These are phyloP conservation scores for Collybia mongolica DNA, from an alignment of 768 basidiomycete genomes.

Conservation along the genomic window DNA sequence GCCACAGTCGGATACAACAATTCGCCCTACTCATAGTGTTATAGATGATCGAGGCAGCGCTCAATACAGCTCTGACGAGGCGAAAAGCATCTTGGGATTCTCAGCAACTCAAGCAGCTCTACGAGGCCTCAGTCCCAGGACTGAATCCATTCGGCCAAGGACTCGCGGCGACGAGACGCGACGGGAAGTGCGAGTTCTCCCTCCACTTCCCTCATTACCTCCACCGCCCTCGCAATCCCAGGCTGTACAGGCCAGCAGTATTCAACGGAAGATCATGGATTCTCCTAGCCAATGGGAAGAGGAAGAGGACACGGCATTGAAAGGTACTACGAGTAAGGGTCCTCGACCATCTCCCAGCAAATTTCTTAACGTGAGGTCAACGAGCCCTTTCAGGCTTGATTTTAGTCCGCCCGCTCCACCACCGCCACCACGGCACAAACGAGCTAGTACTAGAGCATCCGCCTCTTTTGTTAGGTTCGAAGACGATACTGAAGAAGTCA, in stretches of 20 bases:
- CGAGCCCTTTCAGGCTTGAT: slow-evolving; percentile 11
- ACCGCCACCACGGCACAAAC: background rate
- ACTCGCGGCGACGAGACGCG: background rate
- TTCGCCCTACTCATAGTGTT: slow-evolving; percentile 6
- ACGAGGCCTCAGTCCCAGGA: slow-evolving; percentile 21
- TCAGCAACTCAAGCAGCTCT: slow-evolving; percentile 21
- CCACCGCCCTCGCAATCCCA: slow-evolving; percentile 13
- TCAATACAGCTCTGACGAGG: slow-evolving; percentile 17
- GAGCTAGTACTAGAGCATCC: background rate
- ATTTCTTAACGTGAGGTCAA: slow-evolving; percentile 5
- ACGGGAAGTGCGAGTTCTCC: background rate
- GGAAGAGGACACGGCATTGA: background rate
- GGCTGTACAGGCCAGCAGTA: background rate
- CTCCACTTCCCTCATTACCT: slow-evolving; percentile 7
- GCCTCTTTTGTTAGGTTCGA: slow-evolving; percentile 3
- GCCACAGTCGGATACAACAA: slow-evolving; percentile 1
- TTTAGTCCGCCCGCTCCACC: slow-evolving; percentile 1
- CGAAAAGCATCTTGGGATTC: slow-evolving; percentile 14
- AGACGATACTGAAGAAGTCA: background rate
- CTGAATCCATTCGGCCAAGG: background rate
- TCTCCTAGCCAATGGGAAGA: background rate
- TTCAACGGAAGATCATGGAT: too few species aligned
- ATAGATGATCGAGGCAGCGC: slow-evolving; percentile 18
- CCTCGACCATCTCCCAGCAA: too few species aligned
- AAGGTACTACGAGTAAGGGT: too few species aligned